Evolutionary conservation across 345 rosid genomes (phyloP), one percentile per base, ranked within the genome.

Genomic region (Camelina neglecta): DNA sequence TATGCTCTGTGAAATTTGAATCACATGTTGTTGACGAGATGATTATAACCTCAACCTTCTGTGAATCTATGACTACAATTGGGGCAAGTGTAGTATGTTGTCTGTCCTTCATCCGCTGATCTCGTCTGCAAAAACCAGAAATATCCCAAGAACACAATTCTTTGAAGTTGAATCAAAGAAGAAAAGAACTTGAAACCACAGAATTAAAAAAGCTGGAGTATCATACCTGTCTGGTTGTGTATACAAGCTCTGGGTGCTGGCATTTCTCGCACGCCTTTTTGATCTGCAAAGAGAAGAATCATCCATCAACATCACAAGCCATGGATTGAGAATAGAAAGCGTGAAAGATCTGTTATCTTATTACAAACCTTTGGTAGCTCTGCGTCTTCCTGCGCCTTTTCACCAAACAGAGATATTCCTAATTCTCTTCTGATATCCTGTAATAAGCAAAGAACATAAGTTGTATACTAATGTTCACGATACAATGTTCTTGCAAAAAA

Each of bases 231-330:
- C 81, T 77, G 7, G 81, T 77, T 5, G 81, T 71, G 81, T 77
- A 77, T 11, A 77, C 76, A 72, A 77, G 77, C 49, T 77, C 77
- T 7, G 81, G 81, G 33, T 77, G 81, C 73, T 72, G 76, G 21
- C 81, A 77, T 65, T 77, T 77, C 73, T 77, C 81, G n/a, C 81
- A 77, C 1, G 76, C 66, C 57, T 77, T 77, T 42, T 77, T 77
- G 63, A 77, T 77, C 81, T 77, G 68, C 62, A 72, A 65, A 38
- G 9, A 54, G 41, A 49, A 7, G 18, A 8, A 38, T n/a, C 29
- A 64, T 38, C 44, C 29, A 64, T 38, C 44, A 56, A 4, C 38
- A 47, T 29, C 21, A 39, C 2, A 65, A 38, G 61, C 15, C 29
- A 29, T 5, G n/a, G 18, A 58, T 1, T 26, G 39, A 42, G 41